phyloP scores from a whole-genome alignment of 2,329 filamentous ascomycete species.

The Tolypocladium inflatum region DNA sequence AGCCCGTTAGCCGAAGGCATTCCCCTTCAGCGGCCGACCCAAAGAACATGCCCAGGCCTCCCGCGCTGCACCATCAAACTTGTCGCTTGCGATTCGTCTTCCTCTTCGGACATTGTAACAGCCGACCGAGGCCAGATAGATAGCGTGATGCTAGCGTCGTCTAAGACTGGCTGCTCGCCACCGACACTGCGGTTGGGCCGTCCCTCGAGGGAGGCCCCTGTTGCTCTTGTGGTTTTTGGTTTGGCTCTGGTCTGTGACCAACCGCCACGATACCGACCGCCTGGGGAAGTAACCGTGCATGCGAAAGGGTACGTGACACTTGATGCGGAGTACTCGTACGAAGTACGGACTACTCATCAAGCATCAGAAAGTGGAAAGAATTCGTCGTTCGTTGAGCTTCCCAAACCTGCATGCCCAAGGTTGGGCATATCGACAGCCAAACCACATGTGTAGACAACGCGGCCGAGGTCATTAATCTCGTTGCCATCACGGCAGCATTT shows the following conservation, averaged over 20 bases:
- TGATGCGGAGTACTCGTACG: no score
- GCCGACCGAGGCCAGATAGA: not conserved
- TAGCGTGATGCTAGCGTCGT: constrained; percentile 2
- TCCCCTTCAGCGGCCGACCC: not conserved
- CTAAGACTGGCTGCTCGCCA: constrained; percentile 3
- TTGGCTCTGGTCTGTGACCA: not conserved
- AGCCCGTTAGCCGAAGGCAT: constrained; percentile 4
- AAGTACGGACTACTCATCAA: not conserved
- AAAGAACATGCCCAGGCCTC: not conserved
- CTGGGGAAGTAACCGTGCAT: not conserved
- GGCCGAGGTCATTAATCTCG: not conserved
- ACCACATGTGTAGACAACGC: not conserved
- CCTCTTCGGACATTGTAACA: not conserved
- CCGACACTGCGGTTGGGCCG: constrained; percentile 5
- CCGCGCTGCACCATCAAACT: not conserved
- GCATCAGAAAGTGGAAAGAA: not conserved
- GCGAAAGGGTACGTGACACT: no score
- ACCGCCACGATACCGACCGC: not conserved
- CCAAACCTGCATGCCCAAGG: not conserved
- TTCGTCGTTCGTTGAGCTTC: not conserved
- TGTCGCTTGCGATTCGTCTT: not conserved
- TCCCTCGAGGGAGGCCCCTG: not conserved
- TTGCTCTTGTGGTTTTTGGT: not conserved
- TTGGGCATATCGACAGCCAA: not conserved
- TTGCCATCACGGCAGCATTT: not conserved